Evolutionary conservation across 352 stramenopile species (phyloP).

Genomic region (Globisporangium okanoganense): DNA sequence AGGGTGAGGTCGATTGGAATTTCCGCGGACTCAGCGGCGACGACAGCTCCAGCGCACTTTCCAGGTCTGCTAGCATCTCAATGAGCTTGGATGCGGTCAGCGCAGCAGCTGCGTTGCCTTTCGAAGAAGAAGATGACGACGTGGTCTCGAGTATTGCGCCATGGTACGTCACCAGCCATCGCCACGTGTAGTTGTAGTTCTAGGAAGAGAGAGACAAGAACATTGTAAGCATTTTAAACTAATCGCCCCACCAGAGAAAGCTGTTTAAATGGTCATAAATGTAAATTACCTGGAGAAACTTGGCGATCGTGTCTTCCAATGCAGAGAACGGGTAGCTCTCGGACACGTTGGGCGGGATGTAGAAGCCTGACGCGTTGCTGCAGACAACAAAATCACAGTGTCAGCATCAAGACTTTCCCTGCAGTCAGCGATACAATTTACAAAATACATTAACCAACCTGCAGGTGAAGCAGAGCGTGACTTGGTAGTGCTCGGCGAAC

Average conservation of each 20-base stretch:
- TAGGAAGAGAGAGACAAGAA: constrained; percentile 16
- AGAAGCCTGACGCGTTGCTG: constrained; percentile 79
- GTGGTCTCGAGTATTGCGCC: constrained; percentile 29
- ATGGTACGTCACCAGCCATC: constrained; percentile 68
- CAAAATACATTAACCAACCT: constrained; percentile 40
- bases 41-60: constrained; percentile 57
- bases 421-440: not conserved
- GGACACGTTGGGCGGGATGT: constrained; percentile 77
- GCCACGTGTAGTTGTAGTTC: constrained; percentile 81
- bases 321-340: constrained; percentile 84
- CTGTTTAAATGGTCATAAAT: too few relatives aligned
- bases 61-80: constrained; percentile 58
- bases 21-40: constrained; percentile 69
- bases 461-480: constrained; percentile 84
- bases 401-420: not conserved
- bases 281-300: constrained; percentile 72
- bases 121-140: constrained; percentile 16
- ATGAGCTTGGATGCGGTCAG: constrained; percentile 27
- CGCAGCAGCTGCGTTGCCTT: constrained; percentile 17
- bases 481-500: constrained; percentile 86
- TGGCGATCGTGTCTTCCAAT: constrained; percentile 84
- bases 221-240: not conserved
- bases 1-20: constrained; percentile 15
- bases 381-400: not conserved
- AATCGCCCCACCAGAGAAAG: too few relatives aligned